Percentiles rank a stretch among this genome's conserved stretches.
Evolutionary conservation across 2,329 filamentous ascomycete species (phyloP).

Genomic region (Fonsecaea multimorphosa): DNA sequence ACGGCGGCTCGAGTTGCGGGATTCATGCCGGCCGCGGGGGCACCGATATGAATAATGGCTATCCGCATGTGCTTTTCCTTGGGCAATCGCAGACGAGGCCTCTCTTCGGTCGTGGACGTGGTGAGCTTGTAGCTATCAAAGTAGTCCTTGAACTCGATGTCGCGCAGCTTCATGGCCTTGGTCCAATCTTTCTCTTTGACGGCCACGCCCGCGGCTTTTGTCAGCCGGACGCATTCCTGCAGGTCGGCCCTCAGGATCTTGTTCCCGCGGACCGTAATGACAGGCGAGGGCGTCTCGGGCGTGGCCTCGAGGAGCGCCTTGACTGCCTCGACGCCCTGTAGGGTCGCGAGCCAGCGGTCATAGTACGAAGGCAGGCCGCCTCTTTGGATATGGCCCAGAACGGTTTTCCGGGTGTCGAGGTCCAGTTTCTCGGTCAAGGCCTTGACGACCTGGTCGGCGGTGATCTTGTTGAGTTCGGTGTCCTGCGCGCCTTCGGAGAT

Average conservation of each 20-base stretch:
- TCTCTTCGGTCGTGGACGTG: slow-evolving; percentile 70
- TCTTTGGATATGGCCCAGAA: slow-evolving; percentile 92
- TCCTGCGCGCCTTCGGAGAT: slow-evolving; percentile 95
- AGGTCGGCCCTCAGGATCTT: slow-evolving; percentile 91
- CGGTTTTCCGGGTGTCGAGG: slow-evolving; percentile 92
- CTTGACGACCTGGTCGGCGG: slow-evolving; percentile 79
- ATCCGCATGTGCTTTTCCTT: slow-evolving; percentile 84
- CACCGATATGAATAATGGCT: slow-evolving; percentile 95
- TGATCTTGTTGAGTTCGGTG: slow-evolving; percentile 80
- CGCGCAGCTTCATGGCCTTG: slow-evolving; percentile 83
- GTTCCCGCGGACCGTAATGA: slow-evolving; percentile 97
- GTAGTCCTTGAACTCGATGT: slow-evolving; percentile 93
- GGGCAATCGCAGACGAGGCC: slow-evolving; percentile 71
- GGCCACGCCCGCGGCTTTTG: slow-evolving; percentile 79
- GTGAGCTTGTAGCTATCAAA: slow-evolving; percentile 90
- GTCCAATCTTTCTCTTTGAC: slow-evolving; percentile 87
- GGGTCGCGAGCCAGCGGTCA: slow-evolving; percentile 87
- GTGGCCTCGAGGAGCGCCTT: slow-evolving; percentile 90
- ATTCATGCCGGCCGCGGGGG: slow-evolving; percentile 97
- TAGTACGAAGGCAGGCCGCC: slow-evolving; percentile 92
- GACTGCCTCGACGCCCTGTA: slow-evolving; percentile 94
- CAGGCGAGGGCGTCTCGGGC: slow-evolving; percentile 86
- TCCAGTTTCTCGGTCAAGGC: slow-evolving; percentile 81
- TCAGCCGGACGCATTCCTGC: slow-evolving; percentile 85
- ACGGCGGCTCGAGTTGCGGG: slow-evolving; percentile 91